Conservation (phyloP, 225 moss, liverwort and hornwort species). For the Sphagnum tenellum region DNA sequence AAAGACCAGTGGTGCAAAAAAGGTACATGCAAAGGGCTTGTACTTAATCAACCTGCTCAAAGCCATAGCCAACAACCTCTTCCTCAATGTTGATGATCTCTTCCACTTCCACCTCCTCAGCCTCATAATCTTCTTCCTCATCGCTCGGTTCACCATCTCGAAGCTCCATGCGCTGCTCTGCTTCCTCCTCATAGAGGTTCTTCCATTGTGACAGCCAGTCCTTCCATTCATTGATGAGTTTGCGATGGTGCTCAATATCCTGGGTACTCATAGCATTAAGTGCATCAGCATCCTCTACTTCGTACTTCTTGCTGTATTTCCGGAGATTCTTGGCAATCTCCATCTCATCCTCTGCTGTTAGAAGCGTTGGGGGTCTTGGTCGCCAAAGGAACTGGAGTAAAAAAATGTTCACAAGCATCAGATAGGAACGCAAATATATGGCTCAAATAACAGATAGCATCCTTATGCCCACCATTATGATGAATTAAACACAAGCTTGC, state of each 20-base stretch:
- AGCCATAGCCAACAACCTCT: conserved; percentile 91
- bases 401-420: background rate
- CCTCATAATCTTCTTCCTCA: conserved; percentile 91
- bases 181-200: conserved; percentile 52
- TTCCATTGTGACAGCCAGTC: conserved; percentile 68
- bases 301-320: conserved; percentile 90
- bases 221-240: conserved; percentile 90
- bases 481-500: too few species aligned
- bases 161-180: conserved; percentile 55
- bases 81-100: conserved; percentile 91
- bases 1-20: too few species aligned
- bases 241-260: conserved; percentile 81
- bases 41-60: conserved; percentile 80
- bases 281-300: conserved; percentile 63
- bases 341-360: conserved; percentile 61
- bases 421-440: too few species aligned
- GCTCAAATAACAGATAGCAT: too few species aligned
- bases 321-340: conserved; percentile 76
- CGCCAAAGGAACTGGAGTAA: conserved; percentile 84
- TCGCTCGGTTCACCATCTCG: conserved; percentile 92
- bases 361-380: conserved; percentile 77
- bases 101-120: conserved; percentile 97
- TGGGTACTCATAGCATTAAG: conserved; percentile 39
- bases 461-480: too few species aligned
- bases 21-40: too few species aligned